Evolutionary conservation across 805 yeast genomes (phyloP).

Genomic region (Yarrowia hollandica): DNA sequence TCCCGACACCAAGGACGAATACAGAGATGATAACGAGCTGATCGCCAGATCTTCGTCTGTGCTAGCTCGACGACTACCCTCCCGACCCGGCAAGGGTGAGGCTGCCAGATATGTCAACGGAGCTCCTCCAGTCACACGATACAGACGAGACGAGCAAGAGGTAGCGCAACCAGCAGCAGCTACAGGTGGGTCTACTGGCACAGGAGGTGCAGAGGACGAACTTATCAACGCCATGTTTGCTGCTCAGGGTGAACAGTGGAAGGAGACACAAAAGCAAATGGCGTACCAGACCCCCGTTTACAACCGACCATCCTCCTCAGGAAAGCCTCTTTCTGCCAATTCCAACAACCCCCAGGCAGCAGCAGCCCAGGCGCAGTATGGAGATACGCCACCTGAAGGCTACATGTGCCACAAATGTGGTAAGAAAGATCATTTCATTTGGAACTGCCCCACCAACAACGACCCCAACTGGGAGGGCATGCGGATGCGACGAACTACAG

Average conservation of each 20-base stretch:
- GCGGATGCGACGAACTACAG: conserved; percentile 87
- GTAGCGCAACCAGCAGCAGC: conserved; percentile 29
- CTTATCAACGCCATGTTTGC: conserved; percentile 87
- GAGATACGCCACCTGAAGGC: conserved; percentile 76
- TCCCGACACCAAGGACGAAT: conserved; percentile 71
- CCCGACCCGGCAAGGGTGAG: conserved; percentile 49
- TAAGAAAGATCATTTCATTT: conserved; percentile 92
- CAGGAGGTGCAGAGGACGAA: conserved; percentile 65
- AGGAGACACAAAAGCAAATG: conserved; percentile 87
- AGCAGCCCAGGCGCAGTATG: conserved; percentile 54
- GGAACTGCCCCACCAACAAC: conserved; percentile 88
- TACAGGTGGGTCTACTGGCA: conserved; percentile 33
- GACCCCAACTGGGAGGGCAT: conserved; percentile 95
- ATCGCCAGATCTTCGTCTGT: conserved; percentile 86
- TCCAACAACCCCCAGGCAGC: conserved; percentile 38
- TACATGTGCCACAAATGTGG: conserved; percentile 97
- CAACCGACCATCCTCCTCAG: conserved; percentile 36
- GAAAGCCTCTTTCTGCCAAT: conserved; percentile 40
- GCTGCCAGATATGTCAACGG: conserved; percentile 64
- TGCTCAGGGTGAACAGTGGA: conserved; percentile 93
- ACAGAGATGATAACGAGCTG: conserved; percentile 86
- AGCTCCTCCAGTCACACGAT: conserved; percentile 45
- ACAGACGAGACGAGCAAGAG: conserved; percentile 41
- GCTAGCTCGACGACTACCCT: conserved; percentile 74
- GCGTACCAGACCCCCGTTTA: conserved; percentile 79